Base-by-base conservation (phyloP, 495 filamentous ascomycete species). In the Xeromyces bisporus region DNA sequence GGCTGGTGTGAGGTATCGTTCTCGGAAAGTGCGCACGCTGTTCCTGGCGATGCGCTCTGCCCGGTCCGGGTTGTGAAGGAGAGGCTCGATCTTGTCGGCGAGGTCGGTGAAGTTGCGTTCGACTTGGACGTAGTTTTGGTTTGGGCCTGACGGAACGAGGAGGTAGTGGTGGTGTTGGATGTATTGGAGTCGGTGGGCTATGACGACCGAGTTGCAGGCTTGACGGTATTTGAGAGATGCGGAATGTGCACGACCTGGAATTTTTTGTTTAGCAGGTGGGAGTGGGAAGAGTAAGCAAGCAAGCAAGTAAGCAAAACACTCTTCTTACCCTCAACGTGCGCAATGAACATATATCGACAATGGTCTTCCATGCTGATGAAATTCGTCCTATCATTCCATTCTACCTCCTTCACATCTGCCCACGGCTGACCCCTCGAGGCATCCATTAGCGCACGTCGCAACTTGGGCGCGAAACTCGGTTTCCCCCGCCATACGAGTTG, bases 401-500 rank as follows among this genome's bases (percentile, higher is more conserved):
- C 49, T 27, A 72, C 50, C 14, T 55, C 53, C 6, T 50, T 47
- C 1, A 74, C 56, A 35, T 64, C 64, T 2, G 62, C 62, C 69
- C 70, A 74, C 15, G 52, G 38, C 26, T 61, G 56, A 3, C 56
- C 56, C 9, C 45, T 40, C 0, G 59, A 43, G 2, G 53, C 46
- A n/a, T 62, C 50, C 8, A 74, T 34, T 29, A 76, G 42, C 11
- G 53, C 53, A 18, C 59, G 44, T 5, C 69, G 50, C 2, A 71
- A 33, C 9, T 40, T 42, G 8, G 47, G 45, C 30, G 53, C 59
- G 6, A 54, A 50, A 1, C 47, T 46, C 0, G 58, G 33, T 29
- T 42, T 65, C 2, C 80, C 80, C 20, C 80, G 62, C 80, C 80
- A 84, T 2, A 81, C 59, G 0, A 74, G 69, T 40, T 73, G 66